Percentiles rank a stretch among this genome's conserved stretches.
These are phyloP conservation scores for Atkinsonella texensis DNA, from an alignment of 2,329 filamentous ascomycete species.

Conservation along the genomic window DNA sequence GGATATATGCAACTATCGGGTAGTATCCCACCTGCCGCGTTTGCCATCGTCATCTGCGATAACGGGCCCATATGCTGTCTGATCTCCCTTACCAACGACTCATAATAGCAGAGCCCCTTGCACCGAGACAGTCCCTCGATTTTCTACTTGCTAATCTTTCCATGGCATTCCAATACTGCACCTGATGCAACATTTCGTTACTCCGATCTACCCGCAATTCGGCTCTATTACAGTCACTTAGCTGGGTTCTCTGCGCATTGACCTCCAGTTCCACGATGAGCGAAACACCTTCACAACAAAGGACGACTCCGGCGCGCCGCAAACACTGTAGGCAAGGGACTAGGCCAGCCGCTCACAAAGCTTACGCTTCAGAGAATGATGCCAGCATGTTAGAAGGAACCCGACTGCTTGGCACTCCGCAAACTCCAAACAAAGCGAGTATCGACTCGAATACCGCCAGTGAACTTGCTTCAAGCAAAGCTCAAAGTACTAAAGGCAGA, in stretches of 20 bases:
- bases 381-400: slow-evolving; percentile 18
- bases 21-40: background rate
- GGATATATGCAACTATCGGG: slow-evolving; percentile 5
- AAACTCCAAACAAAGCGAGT: slow-evolving; percentile 35
- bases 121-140: too few species aligned
- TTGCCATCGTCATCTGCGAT: background rate
- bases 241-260: too few species aligned
- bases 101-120: too few species aligned
- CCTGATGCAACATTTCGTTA: background rate
- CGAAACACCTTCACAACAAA: slow-evolving; percentile 5
- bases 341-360: slow-evolving; percentile 33
- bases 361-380: slow-evolving; percentile 50
- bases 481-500: slow-evolving; percentile 19
- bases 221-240: background rate
- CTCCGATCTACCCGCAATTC: background rate
- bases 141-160: too few species aligned
- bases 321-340: slow-evolving; percentile 28
- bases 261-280: slow-evolving; percentile 1
- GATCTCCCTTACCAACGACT: background rate
- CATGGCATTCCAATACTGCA: background rate
- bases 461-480: slow-evolving; percentile 13
- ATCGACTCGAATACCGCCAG: slow-evolving; percentile 23
- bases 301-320: slow-evolving; percentile 23
- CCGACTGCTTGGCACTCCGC: slow-evolving; percentile 22
- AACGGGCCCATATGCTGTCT: background rate